phyloP scores from a whole-genome alignment of 1,284 basidiomycete species.

The Puccinia novopanici region DNA sequence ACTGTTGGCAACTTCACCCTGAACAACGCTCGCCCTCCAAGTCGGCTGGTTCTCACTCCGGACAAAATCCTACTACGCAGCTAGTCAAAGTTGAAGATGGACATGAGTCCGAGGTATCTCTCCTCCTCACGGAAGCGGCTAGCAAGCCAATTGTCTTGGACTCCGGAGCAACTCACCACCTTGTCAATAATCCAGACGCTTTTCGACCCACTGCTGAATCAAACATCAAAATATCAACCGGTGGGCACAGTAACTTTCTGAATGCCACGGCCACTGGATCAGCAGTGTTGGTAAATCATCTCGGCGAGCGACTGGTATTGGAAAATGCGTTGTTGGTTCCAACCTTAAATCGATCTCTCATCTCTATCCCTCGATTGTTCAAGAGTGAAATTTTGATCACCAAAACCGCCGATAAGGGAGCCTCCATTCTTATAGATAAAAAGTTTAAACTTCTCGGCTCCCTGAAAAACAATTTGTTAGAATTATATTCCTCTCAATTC shows the following conservation, averaged over 20 bases:
- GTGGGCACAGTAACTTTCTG: not conserved
- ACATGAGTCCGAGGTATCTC: not conserved
- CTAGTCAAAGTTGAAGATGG: not conserved
- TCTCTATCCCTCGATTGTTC: not conserved
- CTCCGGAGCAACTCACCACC: constrained; percentile 1
- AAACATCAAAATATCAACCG: not conserved
- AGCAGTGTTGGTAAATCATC: not conserved
- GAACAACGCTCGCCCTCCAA: not conserved
- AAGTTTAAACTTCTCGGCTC: too few species aligned
- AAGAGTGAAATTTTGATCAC: not conserved
- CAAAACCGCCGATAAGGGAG: too few species aligned
- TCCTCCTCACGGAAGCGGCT: not conserved
- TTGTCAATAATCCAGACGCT: not conserved
- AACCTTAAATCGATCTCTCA: not conserved
- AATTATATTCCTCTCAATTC: not conserved
- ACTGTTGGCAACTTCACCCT: not conserved
- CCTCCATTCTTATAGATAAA: too few species aligned
- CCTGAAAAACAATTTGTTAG: not conserved
- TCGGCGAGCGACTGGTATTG: not conserved
- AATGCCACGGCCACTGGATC: not conserved
- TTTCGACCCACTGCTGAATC: not conserved
- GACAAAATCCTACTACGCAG: not conserved
- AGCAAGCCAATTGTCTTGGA: constrained; percentile 8
- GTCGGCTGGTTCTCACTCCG: too few species aligned
- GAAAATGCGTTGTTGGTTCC: not conserved